phyloP scores from a whole-genome alignment of 106 monocot genomes.

The Narthecium ossifragum region DNA sequence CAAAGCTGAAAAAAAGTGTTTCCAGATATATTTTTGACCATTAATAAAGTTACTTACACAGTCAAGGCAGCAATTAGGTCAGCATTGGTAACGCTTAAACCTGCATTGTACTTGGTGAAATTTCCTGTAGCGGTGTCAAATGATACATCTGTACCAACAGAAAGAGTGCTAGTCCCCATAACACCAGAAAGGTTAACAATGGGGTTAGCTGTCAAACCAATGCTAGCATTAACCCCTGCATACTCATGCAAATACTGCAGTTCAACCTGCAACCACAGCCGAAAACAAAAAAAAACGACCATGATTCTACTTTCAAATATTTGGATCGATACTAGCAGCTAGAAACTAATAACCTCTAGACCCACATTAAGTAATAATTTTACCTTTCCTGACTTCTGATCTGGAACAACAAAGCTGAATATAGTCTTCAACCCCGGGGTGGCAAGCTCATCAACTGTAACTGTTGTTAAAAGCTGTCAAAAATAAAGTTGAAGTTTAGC shows the following conservation, averaged over 20 bases:
- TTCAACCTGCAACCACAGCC: slow-evolving; percentile 15
- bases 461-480: slow-evolving; percentile 10
- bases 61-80: slow-evolving; percentile 38
- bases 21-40: no score
- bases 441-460: slow-evolving; percentile 24
- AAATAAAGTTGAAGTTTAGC: neutral
- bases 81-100: slow-evolving; percentile 21
- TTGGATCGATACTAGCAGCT: neutral
- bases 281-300: neutral
- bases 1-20: neutral
- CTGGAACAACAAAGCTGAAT: slow-evolving; percentile 30
- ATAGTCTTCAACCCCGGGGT: slow-evolving; percentile 26
- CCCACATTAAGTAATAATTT: neutral
- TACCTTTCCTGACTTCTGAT: slow-evolving; percentile 52
- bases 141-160: slow-evolving; percentile 36
- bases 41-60: slow-evolving; percentile 18
- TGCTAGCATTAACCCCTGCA: slow-evolving; percentile 19
- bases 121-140: slow-evolving; percentile 48
- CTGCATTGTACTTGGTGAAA: slow-evolving; percentile 50
- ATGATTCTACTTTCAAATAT: no score
- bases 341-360: neutral
- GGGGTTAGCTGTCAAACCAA: slow-evolving; percentile 26
- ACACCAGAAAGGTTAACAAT: slow-evolving; percentile 21
- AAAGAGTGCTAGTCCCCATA: slow-evolving; percentile 13
- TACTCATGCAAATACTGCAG: slow-evolving; percentile 32